Evolutionary conservation across 2,329 filamentous ascomycete species (phyloP), one percentile per base, ranked within the genome.

Genomic region (Trichoderma harzianum): DNA sequence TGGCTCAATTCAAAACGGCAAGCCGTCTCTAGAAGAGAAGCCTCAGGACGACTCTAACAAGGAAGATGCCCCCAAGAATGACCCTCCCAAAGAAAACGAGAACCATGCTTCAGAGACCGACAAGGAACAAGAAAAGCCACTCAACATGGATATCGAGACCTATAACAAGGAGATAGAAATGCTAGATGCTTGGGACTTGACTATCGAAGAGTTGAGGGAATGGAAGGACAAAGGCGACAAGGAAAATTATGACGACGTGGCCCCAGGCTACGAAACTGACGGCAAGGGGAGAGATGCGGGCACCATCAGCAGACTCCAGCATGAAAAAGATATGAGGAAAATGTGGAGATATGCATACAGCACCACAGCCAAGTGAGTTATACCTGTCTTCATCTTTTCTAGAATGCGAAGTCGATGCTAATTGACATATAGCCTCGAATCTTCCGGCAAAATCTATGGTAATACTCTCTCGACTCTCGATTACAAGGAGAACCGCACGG

Each of bases 381-480:
- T 16, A 7, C 16, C 16, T 5, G 2, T 3, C 30, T 24, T 26
- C 26, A 28, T n/a, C 32, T 26, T 26, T n/a, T 24, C 16, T 39
- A 3, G 7, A 3, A 16, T 16, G 32, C 36, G 28, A 30, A 39
- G 14, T 53, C 70, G 53, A 75, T 63, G n/a, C 18, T 16, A 5
- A 65, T 60, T 73, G 16, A 30, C 2, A 28, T 11, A 5, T 74
- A 87, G 84, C 47, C 76, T 84, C 72, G 80, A 82, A 18, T 82
- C 82, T 28, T 85, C 85, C 16, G 85, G 87, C 71, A 82, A 84
- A 10, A 83, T 90, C n/a, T 90, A 88, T 75, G 87, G 87, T 24
- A 87, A 86, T 70, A 89, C 87, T 0, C 78, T 90, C 18, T 80
- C 83, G 24, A 83, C 82, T 8, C 79, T 90, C 12, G 79, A 83